A percentile compares a stretch with the other conserved stretches of the same genome.
These are phyloP conservation scores for Lagenidium giganteum DNA, from an alignment of 352 stramenopile genomes.

Conservation along the genomic window DNA sequence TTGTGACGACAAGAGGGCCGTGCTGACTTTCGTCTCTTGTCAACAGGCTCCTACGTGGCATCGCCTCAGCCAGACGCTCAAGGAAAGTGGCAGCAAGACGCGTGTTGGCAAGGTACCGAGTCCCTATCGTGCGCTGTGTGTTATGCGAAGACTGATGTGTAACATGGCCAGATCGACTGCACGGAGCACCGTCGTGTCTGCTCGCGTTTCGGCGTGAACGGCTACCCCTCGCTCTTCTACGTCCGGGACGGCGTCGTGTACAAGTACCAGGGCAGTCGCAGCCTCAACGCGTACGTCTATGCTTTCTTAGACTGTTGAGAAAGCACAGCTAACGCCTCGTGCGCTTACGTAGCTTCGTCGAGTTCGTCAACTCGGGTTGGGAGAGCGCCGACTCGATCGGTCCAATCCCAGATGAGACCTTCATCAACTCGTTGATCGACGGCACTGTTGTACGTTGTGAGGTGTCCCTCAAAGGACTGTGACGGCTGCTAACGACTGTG, in stretches of 20 bases:
- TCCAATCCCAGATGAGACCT: slow-evolving; percentile 25
- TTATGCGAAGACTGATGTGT: no score
- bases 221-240: slow-evolving; percentile 77
- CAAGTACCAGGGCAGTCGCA: slow-evolving; percentile 69
- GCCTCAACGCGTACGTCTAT: slow-evolving; percentile 46
- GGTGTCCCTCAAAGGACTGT: slow-evolving; percentile 2
- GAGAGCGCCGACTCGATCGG: slow-evolving; percentile 24
- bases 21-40: background rate
- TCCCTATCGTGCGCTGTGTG: background rate
- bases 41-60: slow-evolving; percentile 51
- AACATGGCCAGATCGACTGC: slow-evolving; percentile 41
- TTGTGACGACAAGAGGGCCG: no score
- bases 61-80: slow-evolving; percentile 61
- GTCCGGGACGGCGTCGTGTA: slow-evolving; percentile 70
- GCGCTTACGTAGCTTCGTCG: slow-evolving; percentile 15
- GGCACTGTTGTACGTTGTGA: slow-evolving; percentile 8
- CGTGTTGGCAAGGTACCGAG: slow-evolving; percentile 68
- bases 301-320: slow-evolving; percentile 1
- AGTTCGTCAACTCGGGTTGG: slow-evolving; percentile 21
- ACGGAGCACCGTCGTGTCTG: slow-evolving; percentile 78
- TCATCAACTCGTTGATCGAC: slow-evolving; percentile 19
- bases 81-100: slow-evolving; percentile 52
- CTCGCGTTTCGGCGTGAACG: slow-evolving; percentile 76
- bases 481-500: no score
- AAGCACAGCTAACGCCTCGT: background rate